Base-by-base conservation (phyloP, 2,329 filamentous ascomycete genomes). In the Pseudogymnoascus sp. region DNA sequence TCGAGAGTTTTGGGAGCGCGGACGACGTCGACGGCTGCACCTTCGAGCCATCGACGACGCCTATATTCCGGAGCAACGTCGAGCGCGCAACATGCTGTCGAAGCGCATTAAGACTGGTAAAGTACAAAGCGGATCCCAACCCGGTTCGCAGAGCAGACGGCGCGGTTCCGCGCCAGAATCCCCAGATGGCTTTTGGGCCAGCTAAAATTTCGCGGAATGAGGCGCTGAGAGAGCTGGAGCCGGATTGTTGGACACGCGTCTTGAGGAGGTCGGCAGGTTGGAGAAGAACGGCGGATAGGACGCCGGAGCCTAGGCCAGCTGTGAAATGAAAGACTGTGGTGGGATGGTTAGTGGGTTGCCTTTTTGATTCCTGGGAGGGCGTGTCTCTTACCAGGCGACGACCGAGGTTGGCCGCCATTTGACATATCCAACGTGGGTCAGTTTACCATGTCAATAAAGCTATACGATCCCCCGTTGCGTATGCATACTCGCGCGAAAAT, bases 251-350 rank as follows among this genome's bases (percentile, higher is more conserved):
- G 42, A 97, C 88, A 56, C 95, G 88, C 31, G 95, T 99, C 77
- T 99, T 99, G 74, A 99, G 86, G 3, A 99, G 87, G 77, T 99
- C 95, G 71, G 95, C 89, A 25, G 95, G 95, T 76, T 99, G 95
- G 14, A 99, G 84, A 63, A 97, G 86, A 65, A 96, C 87, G 63
- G 95, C 93, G 61, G 92, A 95, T 67, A 91, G 84, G 60, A 96
- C 83, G 70, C 95, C 95, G 6, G 93, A 97, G 71, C 86, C 85
- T 63, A 97, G 84, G 66, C 95, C 95, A 67, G 93, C 93, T 68
- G 88, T 77, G 75, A 97, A 96, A 78, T 97, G 95, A 75, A 91
- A 92, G 68, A 84, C 87, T 90, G 70, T 46, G 46, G 61, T 34
- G 23, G n/a, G 31, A 56, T 8, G 23, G 18, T 28, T 23, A 28